Conservation (phyloP, 1,139 yeast species). For the Lodderomyces jiufengensis region DNA sequence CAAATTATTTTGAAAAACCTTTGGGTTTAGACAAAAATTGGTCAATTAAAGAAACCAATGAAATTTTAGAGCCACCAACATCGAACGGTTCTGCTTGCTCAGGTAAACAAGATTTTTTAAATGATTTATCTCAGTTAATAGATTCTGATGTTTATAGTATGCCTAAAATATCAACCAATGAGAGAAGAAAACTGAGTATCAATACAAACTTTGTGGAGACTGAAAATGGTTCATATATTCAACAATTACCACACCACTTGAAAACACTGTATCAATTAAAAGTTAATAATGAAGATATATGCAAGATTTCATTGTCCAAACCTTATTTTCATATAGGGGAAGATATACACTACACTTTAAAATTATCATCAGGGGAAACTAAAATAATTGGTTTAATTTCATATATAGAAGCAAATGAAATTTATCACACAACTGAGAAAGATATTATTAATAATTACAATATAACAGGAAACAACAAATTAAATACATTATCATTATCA, state of each 20-base stretch:
- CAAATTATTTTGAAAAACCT: slow-evolving; percentile 23
- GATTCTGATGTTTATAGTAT: slow-evolving; percentile 33
- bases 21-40: slow-evolving; percentile 30
- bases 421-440: slow-evolving; percentile 22
- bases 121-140: slow-evolving; percentile 32
- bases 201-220: slow-evolving; percentile 10
- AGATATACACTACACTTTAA: slow-evolving; percentile 36
- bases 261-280: slow-evolving; percentile 39
- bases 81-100: slow-evolving; percentile 10
- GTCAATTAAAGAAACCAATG: slow-evolving; percentile 17
- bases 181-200: slow-evolving; percentile 26
- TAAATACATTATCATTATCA: slow-evolving; percentile 28
- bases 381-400: slow-evolving; percentile 33
- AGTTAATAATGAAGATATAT: slow-evolving; percentile 32
- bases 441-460: slow-evolving; percentile 29
- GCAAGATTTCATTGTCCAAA: slow-evolving; percentile 35
- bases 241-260: slow-evolving; percentile 29
- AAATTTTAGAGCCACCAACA: background rate
- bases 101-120: slow-evolving; percentile 22
- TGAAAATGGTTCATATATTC: slow-evolving; percentile 11
- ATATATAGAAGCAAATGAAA: slow-evolving; percentile 41
- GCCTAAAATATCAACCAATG: slow-evolving; percentile 32
- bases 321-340: slow-evolving; percentile 51
- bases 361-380: slow-evolving; percentile 17
- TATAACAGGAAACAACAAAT: slow-evolving; percentile 36